Evolutionary conservation across 495 filamentous ascomycete genomes (phyloP).

Genomic region (Podospora australis): DNA sequence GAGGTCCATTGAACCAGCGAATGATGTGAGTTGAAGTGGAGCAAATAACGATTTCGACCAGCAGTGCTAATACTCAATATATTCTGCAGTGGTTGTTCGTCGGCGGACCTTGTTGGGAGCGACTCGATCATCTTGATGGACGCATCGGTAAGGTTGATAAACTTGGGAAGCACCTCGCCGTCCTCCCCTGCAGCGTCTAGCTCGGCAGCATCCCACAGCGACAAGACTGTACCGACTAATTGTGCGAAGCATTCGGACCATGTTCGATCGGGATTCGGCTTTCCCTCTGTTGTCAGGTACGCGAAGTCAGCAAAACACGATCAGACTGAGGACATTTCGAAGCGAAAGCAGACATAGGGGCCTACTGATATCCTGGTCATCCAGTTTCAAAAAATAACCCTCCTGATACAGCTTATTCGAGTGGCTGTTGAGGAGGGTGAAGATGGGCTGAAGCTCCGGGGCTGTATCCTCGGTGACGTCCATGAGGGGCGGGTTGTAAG

Average conservation of each 20-base stretch:
- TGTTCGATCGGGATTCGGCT: slow-evolving; percentile 73
- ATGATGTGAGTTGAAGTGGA: slow-evolving; percentile 92
- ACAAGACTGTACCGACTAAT: slow-evolving; percentile 88
- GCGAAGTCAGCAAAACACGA: slow-evolving; percentile 9
- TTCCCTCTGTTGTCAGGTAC: slow-evolving; percentile 71
- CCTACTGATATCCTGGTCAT: slow-evolving; percentile 85
- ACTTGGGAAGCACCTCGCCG: slow-evolving; percentile 83
- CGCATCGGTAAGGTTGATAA: slow-evolving; percentile 94
- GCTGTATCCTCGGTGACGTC: slow-evolving; percentile 77
- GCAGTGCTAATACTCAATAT: slow-evolving; percentile 93
- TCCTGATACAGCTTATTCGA: slow-evolving; percentile 95
- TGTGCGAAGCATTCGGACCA: slow-evolving; percentile 98
- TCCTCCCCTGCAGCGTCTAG: slow-evolving; percentile 81
- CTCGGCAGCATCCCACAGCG: slow-evolving; percentile 91
- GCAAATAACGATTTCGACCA: slow-evolving; percentile 86
- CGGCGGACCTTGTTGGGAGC: slow-evolving; percentile 68
- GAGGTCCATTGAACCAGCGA: slow-evolving; percentile 95
- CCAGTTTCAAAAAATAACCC: slow-evolving; percentile 93
- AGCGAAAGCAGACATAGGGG: no score
- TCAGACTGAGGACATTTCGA: no score
- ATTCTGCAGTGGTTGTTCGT: slow-evolving; percentile 77
- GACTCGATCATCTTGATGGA: slow-evolving; percentile 97
- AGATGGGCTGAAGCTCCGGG: slow-evolving; percentile 89
- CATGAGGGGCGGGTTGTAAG: slow-evolving; percentile 83
- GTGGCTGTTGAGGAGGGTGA: slow-evolving; percentile 90